Evolutionary conservation across 495 filamentous ascomycete species (phyloP).

Genomic region (Letharia lupina): DNA sequence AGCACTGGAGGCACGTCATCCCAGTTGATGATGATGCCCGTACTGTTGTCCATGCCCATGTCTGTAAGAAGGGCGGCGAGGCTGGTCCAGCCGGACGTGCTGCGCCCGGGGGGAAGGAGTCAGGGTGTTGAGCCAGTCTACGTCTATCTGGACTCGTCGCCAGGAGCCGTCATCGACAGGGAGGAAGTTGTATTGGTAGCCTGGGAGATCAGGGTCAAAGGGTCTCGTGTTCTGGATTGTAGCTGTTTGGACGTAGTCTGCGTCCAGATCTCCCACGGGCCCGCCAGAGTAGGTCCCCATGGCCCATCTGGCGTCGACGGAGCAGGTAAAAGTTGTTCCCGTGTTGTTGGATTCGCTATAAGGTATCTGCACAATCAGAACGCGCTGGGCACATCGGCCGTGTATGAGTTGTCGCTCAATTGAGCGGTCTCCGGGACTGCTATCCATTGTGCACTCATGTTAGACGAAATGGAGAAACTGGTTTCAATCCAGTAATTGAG

Average conservation of each 20-base stretch:
- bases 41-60: constrained; percentile 10
- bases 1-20: not conserved
- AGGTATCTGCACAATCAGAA: constrained; percentile 9
- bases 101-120: constrained; percentile 9
- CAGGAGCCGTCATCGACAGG: constrained; percentile 18
- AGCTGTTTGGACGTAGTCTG: constrained; percentile 14
- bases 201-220: not conserved
- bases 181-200: constrained; percentile 17
- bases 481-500: constrained; percentile 2
- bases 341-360: not conserved
- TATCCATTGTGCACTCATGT: constrained; percentile 12
- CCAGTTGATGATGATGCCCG: constrained; percentile 1
- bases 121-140: constrained; percentile 15
- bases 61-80: constrained; percentile 15
- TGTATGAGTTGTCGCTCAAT: constrained; percentile 13
- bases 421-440: not conserved
- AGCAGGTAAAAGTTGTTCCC: constrained; percentile 10
- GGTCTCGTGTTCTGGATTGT: constrained; percentile 1
- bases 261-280: constrained; percentile 8
- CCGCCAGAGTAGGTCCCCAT: constrained; percentile 4
- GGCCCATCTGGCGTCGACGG: constrained; percentile 18
- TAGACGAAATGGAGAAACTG: not conserved
- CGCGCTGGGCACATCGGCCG: constrained; percentile 13
- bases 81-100: constrained; percentile 8
- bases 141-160: constrained; percentile 14